Percentiles rank a stretch among this genome's conserved stretches.
Conservation (phyloP, 148 eudicot genomes). For the Gaultheria prostrata region DNA sequence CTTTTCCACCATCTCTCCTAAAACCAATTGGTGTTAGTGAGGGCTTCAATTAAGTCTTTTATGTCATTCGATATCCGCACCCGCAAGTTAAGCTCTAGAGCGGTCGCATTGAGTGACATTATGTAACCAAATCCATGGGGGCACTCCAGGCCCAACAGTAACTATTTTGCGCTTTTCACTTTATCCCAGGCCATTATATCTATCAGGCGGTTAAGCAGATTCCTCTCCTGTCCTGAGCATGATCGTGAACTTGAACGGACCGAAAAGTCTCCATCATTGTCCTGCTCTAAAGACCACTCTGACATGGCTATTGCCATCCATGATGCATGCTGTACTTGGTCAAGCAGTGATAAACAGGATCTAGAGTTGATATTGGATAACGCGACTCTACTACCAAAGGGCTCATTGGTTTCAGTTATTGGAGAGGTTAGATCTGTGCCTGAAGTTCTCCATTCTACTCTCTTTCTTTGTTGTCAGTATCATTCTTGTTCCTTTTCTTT, state of each 20-base stretch:
- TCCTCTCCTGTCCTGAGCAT: conserved; percentile 64
- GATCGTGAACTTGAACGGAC: conserved; percentile 26
- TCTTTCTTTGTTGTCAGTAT: background rate
- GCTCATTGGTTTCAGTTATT: conserved; percentile 67
- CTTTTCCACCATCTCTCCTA: no score
- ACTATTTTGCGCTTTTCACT: background rate
- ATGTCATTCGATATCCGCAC: no score
- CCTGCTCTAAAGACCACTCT: conserved; percentile 33
- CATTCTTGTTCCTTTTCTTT: background rate
- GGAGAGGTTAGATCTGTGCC: conserved; percentile 65
- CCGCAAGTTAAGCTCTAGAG: no score
- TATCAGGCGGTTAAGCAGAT: conserved; percentile 69
- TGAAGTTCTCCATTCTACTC: background rate
- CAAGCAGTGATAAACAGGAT: conserved; percentile 42
- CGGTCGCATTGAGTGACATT: no score
- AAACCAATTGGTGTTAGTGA: no score
- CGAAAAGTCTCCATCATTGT: conserved; percentile 26
- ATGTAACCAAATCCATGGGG: no score
- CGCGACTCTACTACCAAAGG: conserved; percentile 70
- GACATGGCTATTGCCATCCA: conserved; percentile 51
- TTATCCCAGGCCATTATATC: conserved; percentile 72
- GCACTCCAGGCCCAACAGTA: no score
- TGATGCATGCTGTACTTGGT: conserved; percentile 82
- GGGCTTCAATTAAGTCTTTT: no score
- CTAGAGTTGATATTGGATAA: conserved; percentile 46